Percentiles rank a stretch among this genome's conserved stretches.
These are phyloP conservation scores for Sporothrix euskadiensis DNA, from an alignment of 2,329 filamentous ascomycete genomes.

Conservation along the genomic window DNA sequence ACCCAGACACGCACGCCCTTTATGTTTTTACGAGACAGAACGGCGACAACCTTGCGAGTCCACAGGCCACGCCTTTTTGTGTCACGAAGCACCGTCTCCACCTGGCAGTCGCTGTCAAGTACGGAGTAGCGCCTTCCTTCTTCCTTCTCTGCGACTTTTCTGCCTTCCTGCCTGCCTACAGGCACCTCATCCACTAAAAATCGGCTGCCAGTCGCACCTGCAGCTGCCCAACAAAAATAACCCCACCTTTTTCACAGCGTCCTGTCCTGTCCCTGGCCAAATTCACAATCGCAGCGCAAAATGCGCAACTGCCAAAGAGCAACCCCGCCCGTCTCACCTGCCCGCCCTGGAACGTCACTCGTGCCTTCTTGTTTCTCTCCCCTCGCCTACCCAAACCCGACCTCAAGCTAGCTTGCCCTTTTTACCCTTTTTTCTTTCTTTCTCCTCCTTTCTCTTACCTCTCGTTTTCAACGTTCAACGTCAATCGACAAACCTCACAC, in stretches of 20 bases:
- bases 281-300: constrained; percentile 10
- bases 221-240: constrained; percentile 14
- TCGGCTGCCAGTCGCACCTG: not conserved
- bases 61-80: not conserved
- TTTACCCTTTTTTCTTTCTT: not conserved
- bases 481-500: not conserved
- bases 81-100: constrained; percentile 15
- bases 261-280: not conserved
- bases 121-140: not conserved
- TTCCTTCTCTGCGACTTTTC: not conserved
- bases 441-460: not conserved
- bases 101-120: constrained; percentile 5
- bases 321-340: not conserved
- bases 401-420: constrained; percentile 10
- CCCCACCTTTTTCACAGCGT: not conserved
- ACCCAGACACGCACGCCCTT: not conserved
- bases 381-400: not conserved
- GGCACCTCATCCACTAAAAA: constrained; percentile 7
- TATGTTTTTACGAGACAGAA: not conserved
- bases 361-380: not conserved
- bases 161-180: not conserved
- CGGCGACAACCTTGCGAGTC: not conserved
- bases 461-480: not conserved
- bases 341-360: not conserved
- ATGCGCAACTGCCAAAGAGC: constrained; percentile 5